A percentile compares a stretch with the other conserved stretches of the same genome.
phyloP scores from a whole-genome alignment of 2,329 filamentous ascomycete genomes.

The Ophiocordyceps camponoti-rufipedis region DNA sequence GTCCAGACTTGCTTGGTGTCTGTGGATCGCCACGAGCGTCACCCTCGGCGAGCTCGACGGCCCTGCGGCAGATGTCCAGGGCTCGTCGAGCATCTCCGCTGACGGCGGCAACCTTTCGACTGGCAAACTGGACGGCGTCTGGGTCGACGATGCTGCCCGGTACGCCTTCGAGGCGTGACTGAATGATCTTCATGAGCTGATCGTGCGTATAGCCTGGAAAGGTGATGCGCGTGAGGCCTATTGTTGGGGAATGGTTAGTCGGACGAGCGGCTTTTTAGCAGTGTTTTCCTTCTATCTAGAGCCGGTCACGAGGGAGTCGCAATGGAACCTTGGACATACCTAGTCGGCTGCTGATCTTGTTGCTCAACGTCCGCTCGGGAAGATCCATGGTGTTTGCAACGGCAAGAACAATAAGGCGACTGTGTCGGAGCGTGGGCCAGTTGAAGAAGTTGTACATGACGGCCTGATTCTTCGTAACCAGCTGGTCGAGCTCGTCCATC shows the following conservation, averaged over 20 bases:
- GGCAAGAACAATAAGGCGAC: constrained; percentile 82
- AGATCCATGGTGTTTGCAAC: constrained; percentile 99
- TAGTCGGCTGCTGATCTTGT: constrained; percentile 90
- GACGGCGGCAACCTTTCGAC: constrained; percentile 89
- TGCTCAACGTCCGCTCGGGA: constrained; percentile 86
- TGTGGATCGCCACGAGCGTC: constrained; percentile 32
- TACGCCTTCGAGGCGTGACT: constrained; percentile 78
- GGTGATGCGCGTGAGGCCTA: constrained; percentile 74
- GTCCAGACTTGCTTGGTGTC: constrained; percentile 41
- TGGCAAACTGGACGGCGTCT: constrained; percentile 91
- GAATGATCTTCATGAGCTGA: constrained; percentile 92
- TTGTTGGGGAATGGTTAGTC: neutral
- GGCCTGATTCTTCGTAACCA: constrained; percentile 96
- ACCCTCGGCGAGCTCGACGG: constrained; percentile 84
- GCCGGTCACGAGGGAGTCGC: neutral
- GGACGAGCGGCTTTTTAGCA: neutral
- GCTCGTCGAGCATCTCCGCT: constrained; percentile 85
- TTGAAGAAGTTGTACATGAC: constrained; percentile 99
- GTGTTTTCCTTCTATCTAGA: too few species aligned
- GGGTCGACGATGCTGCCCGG: constrained; percentile 78
- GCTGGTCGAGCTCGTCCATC: constrained; percentile 96
- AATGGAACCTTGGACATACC: constrained; percentile 18
- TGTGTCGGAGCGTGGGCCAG: constrained; percentile 85
- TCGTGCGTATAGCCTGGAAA: constrained; percentile 96
- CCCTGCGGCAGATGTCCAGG: constrained; percentile 84